Evolutionary conservation across 345 rosid species (phyloP).

Genomic region (Populus alba): DNA sequence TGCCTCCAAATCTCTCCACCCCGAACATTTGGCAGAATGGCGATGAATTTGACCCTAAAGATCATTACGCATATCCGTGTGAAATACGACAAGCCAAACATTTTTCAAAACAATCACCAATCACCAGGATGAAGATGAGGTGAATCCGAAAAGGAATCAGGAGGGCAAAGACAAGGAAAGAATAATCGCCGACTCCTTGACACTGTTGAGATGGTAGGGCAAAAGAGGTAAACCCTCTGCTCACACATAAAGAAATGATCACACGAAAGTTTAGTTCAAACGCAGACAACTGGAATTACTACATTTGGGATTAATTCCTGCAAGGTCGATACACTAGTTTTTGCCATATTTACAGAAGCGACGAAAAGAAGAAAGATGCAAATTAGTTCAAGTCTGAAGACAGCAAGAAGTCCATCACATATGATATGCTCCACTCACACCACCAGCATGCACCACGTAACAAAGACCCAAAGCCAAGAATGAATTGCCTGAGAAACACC

Average conservation of each 20-base stretch:
- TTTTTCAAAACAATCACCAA: background rate
- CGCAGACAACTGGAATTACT: background rate
- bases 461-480: slow-evolving; percentile 60
- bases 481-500: slow-evolving; percentile 56
- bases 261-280: background rate
- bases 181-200: background rate
- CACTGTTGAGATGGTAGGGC: background rate
- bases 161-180: background rate
- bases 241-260: background rate
- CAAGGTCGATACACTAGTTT: background rate
- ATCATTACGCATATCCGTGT: background rate
- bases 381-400: background rate
- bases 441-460: background rate
- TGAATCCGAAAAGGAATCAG: background rate
- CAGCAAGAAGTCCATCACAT: background rate
- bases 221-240: background rate
- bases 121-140: background rate
- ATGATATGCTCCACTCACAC: background rate
- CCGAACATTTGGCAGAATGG: background rate
- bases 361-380: background rate
- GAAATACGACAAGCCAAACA: background rate
- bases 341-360: slow-evolving; percentile 8
- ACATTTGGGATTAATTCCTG: slow-evolving; percentile 1
- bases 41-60: background rate
- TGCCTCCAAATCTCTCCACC: background rate